Evolutionary conservation across 805 yeast genomes (phyloP).

Genomic region (Lachancea nothofagi): DNA sequence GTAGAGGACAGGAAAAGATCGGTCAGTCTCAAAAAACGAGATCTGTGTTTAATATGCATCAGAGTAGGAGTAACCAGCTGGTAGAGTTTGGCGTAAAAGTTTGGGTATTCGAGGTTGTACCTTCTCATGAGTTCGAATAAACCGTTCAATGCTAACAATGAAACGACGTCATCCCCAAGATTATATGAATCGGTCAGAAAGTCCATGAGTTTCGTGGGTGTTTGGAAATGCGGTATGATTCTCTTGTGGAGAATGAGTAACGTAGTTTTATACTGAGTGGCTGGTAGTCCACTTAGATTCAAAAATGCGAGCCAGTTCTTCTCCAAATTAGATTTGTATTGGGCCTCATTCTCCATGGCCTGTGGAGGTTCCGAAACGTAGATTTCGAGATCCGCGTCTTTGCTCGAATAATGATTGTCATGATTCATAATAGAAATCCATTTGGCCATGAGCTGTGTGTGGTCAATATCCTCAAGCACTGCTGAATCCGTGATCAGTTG

Average conservation of each 20-base stretch:
- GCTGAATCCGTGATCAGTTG: conserved; percentile 13
- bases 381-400: conserved; percentile 34
- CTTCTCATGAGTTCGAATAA: conserved; percentile 77
- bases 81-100: conserved; percentile 78
- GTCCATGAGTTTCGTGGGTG: conserved; percentile 86
- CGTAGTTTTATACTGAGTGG: conserved; percentile 60
- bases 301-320: conserved; percentile 58
- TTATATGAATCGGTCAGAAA: conserved; percentile 84
- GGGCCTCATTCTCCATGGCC: conserved; percentile 34
- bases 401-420: conserved; percentile 30
- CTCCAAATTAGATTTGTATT: conserved; percentile 64
- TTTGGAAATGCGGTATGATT: conserved; percentile 71
- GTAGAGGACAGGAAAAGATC: conserved; percentile 83
- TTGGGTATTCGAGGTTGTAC: conserved; percentile 85
- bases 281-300: conserved; percentile 41
- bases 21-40: conserved; percentile 81
- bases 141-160: conserved; percentile 80
- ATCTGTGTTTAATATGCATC: conserved; percentile 71
- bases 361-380: conserved; percentile 46
- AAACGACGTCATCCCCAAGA: conserved; percentile 47
- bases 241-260: conserved; percentile 73
- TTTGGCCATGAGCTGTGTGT: conserved; percentile 30
- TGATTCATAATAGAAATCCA: conserved; percentile 37
- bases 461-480: conserved; percentile 22
- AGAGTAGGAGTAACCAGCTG: conserved; percentile 69